Base-by-base conservation (phyloP, 2,329 filamentous ascomycete species). In the Clonostachys byssicola region DNA sequence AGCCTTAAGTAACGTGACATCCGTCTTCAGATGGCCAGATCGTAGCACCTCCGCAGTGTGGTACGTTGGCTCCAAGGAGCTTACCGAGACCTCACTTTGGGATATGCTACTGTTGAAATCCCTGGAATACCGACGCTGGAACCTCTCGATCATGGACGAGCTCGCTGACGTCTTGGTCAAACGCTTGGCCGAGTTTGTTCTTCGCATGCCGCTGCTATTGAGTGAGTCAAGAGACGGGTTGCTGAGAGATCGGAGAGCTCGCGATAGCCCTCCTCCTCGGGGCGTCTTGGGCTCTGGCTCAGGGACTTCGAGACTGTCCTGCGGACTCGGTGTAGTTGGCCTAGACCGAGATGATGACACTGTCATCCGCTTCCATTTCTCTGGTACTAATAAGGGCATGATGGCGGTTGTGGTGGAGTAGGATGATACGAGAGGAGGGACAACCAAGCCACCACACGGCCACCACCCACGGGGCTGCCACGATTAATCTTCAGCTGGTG, bases 1-100 rank as follows among this genome's bases (percentile, higher is more conserved):
- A 2, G 71, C 62, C 49, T 77, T 78, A 51, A 77, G 62, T 4
- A 77, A 60, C 17, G 73, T 72, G 5, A 72, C 60, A 48, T 80
- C 75, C 1, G 71, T 61, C 55, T 78, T 78, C 35, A 81, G 63
- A 14, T 71, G 60, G 3, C 74, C 74, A 44, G 68, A 69, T 42
- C 71, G 71, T 39, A 75, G 52, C 16, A 76, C 54, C 36, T 67
- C 66, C 64, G 71, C 70, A 12, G 60, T 54, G 3, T 59, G 53
- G 41, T 67, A 65, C 5, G 63, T 57, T 14, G 58, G 55, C 18
- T 71, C 64, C 10, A 59, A 42, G 5, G 61, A 53, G 30, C 57
- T 54, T 13, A 50, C 53, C 6, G 62, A 55, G 23, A 35, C 42
- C 40, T 68, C 65, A 16, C 58, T 53, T 23, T 59, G 57, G 6